phyloP scores from a whole-genome alignment of 495 filamentous ascomycete genomes.

The Hypoxylon cercidicola region DNA sequence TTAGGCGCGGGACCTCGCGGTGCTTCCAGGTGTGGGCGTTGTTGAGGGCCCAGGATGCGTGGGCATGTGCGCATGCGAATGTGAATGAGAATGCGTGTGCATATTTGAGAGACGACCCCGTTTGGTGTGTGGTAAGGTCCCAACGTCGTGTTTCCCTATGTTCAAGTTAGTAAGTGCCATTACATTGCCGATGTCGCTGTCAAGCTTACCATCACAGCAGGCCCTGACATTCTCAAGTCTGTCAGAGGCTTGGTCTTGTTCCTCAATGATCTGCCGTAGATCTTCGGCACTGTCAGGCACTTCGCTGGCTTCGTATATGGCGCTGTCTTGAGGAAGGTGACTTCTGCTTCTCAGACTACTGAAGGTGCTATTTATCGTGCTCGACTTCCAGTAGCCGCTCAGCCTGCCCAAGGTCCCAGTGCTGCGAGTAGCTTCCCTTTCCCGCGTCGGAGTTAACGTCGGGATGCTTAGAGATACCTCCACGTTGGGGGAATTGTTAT shows the following conservation, averaged over 20 bases:
- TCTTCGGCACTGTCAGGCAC: conserved; percentile 84
- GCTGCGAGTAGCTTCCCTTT: conserved; percentile 49
- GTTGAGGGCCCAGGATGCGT: conserved; percentile 51
- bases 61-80: conserved; percentile 35
- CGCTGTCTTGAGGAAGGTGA: conserved; percentile 56
- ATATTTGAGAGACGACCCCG: conserved; percentile 47
- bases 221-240: conserved; percentile 93
- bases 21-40: conserved; percentile 48
- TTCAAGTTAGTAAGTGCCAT: conserved; percentile 35
- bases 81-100: conserved; percentile 38
- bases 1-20: conserved; percentile 47
- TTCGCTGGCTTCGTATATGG: conserved; percentile 75
- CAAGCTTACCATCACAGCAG: conserved; percentile 90
- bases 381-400: conserved; percentile 59
- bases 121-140: conserved; percentile 60
- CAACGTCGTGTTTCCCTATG: conserved; percentile 80
- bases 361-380: conserved; percentile 50
- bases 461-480: conserved; percentile 56
- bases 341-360: conserved; percentile 59
- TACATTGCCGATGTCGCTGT: background rate
- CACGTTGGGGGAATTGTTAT: conserved; percentile 65
- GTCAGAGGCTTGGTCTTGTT: conserved; percentile 77
- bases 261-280: conserved; percentile 76
- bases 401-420: conserved; percentile 54
- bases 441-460: conserved; percentile 57